Conservation (phyloP, 192 early-diverging fungal species). For the Phycomyces nitens region DNA sequence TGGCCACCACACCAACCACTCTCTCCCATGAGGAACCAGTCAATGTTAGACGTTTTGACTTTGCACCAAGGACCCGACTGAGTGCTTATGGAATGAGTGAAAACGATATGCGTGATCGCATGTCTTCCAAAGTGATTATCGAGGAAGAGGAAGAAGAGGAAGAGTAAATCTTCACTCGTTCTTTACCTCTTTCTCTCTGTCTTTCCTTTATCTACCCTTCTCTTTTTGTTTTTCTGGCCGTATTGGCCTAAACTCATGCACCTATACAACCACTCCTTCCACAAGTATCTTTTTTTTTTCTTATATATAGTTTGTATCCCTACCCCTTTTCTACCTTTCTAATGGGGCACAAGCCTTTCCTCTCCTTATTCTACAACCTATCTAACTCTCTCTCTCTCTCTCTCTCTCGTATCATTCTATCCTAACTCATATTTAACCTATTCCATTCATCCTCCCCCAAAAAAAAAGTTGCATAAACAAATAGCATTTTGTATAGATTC, state of each 20-base stretch:
- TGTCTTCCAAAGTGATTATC: slow-evolving; percentile 22
- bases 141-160: slow-evolving; percentile 40
- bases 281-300: slow-evolving; percentile 25
- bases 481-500: too few species aligned
- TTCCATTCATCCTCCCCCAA: too few species aligned
- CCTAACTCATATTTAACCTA: too few species aligned
- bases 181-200: slow-evolving; percentile 1
- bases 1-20: neutral
- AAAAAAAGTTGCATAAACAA: too few species aligned
- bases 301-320: slow-evolving; percentile 13
- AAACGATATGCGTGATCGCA: slow-evolving; percentile 3
- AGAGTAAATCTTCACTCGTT: slow-evolving; percentile 5
- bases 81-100: slow-evolving; percentile 27
- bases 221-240: neutral
- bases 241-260: slow-evolving; percentile 21
- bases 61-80: slow-evolving; percentile 25
- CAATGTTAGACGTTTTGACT: slow-evolving; percentile 19
- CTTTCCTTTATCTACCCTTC: neutral
- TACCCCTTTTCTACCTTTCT: too few species aligned
- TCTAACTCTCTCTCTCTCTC: too few species aligned
- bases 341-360: too few species aligned
- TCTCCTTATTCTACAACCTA: too few species aligned
- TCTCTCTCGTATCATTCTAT: too few species aligned
- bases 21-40: slow-evolving; percentile 12
- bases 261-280: slow-evolving; percentile 28